Evolutionary conservation across 2,329 filamentous ascomycete species (phyloP), one percentile per base, ranked within the genome.

Genomic region (Cordyceps cicadae): DNA sequence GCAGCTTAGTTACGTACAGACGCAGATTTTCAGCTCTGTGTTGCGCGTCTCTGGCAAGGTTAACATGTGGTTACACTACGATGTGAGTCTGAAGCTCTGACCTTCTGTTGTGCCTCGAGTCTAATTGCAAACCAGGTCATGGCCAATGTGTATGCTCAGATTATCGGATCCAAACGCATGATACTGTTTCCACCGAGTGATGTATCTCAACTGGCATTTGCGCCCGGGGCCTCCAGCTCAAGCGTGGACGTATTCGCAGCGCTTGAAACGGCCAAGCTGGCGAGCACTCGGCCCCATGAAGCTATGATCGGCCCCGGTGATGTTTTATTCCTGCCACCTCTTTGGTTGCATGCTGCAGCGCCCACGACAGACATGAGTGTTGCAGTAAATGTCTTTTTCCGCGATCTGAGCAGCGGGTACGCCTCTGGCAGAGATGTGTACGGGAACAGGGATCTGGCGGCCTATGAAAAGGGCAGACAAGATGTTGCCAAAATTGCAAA

Each of bases 381-480:
- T 8, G 90, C 90, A 0, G 86, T 96, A n/a, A 96, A 96, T 70
- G 82, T 93, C 32, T 96, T 96, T 76, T 96, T 95, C 75, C 84
- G 86, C 49, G 87, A 86, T 63, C 76, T 94, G 11, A 76, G 85
- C 3, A 76, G 71, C 3, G 85, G 82, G 1, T 94, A 94, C 70
- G 85, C 90, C 0, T 72, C 81, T 1, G 91, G 92, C 1, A 82
- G 86, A 65, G 92, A 96, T 70, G 87, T 96, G 0, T 96, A 96
- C 69, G 92, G 90, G 1, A 96, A 96, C 69, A 81, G 90, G 45
- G 92, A 96, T 72, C 72, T 96, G 54, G 87, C 88, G 45, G 88
- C 87, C 1, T 96, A 95, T 70, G 90, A 96, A 70, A 91, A 89
- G 67, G 89, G 88, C 0, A 80, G 92, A 57, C 80, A 83, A 64